Conservation (phyloP, 768 basidiomycete species). For the Lactifluus echinatus region DNA sequence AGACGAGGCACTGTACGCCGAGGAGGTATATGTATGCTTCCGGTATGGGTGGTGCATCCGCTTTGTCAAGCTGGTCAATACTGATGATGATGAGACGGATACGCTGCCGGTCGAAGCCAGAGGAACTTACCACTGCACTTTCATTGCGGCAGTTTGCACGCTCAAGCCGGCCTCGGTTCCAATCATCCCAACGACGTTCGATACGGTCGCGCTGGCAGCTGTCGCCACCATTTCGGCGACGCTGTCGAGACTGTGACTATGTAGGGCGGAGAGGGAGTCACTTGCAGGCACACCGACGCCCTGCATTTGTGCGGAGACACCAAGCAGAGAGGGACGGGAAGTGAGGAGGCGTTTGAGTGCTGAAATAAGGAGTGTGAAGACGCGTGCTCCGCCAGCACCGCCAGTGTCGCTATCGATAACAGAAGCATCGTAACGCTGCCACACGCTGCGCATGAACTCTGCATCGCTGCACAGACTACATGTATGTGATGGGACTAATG, state of each 20-base stretch:
- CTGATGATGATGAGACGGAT: conserved; percentile 31
- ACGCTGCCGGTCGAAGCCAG: background rate
- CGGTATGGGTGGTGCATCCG: conserved; percentile 87
- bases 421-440: conserved; percentile 15
- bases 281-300: conserved; percentile 57
- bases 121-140: conserved; percentile 76
- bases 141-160: conserved; percentile 69
- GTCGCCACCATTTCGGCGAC: conserved; percentile 80
- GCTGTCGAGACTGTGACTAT: conserved; percentile 53
- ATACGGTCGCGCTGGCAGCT: conserved; percentile 75
- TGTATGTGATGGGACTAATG: background rate
- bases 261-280: conserved; percentile 29
- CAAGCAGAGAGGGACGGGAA: conserved; percentile 80
- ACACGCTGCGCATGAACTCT: conserved; percentile 17
- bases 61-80: conserved; percentile 97
- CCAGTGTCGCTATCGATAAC: conserved; percentile 44
- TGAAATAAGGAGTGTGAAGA: conserved; percentile 71
- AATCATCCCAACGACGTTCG: conserved; percentile 83
- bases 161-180: conserved; percentile 62
- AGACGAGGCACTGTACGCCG: conserved; percentile 78
- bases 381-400: conserved; percentile 52
- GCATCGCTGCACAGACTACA: conserved; percentile 16
- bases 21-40: conserved; percentile 92
- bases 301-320: conserved; percentile 69
- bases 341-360: conserved; percentile 81